phyloP scores from a whole-genome alignment of 768 basidiomycete genomes.

The Auriscalpium microsporum region DNA sequence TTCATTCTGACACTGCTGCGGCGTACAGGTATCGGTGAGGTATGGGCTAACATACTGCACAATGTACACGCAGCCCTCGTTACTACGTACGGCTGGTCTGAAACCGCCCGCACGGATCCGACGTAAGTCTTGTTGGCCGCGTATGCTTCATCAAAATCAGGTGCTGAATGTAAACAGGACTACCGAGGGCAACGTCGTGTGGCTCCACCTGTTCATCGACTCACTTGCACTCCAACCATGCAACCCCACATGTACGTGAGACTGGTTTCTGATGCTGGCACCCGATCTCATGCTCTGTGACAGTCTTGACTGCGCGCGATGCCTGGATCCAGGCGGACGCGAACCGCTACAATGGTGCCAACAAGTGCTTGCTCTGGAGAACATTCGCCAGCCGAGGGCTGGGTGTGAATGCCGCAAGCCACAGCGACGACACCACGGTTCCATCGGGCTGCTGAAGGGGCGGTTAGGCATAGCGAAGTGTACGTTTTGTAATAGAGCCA shows the following conservation, averaged over 20 bases:
- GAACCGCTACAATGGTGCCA: conserved; percentile 36
- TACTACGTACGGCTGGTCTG: conserved; percentile 19
- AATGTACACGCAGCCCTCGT: conserved; percentile 28
- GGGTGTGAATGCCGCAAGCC: conserved; percentile 31
- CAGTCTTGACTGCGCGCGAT: conserved; percentile 39
- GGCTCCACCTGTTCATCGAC: conserved; percentile 43
- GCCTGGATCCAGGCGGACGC: conserved; percentile 46
- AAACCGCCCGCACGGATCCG: conserved; percentile 32
- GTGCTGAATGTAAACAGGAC: conserved; percentile 9
- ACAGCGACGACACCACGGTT: conserved; percentile 22
- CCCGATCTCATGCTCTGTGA: neutral
- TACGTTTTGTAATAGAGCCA: too few species aligned
- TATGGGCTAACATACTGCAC: conserved; percentile 40
- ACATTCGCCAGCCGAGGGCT: conserved; percentile 44
- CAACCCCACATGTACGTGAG: conserved; percentile 38
- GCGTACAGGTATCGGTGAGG: conserved; percentile 44
- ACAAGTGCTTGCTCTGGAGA: conserved; percentile 36
- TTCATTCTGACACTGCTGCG: neutral
- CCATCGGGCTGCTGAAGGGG: conserved; percentile 20
- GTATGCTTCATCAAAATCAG: neutral
- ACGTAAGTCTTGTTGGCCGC: conserved; percentile 9
- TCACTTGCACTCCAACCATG: conserved; percentile 38
- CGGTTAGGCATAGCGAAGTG: too few species aligned
- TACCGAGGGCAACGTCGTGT: conserved; percentile 41
- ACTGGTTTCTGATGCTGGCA: neutral